Base-by-base conservation (phyloP, 2,329 filamentous ascomycete species). In the Sporothrix pallida region DNA sequence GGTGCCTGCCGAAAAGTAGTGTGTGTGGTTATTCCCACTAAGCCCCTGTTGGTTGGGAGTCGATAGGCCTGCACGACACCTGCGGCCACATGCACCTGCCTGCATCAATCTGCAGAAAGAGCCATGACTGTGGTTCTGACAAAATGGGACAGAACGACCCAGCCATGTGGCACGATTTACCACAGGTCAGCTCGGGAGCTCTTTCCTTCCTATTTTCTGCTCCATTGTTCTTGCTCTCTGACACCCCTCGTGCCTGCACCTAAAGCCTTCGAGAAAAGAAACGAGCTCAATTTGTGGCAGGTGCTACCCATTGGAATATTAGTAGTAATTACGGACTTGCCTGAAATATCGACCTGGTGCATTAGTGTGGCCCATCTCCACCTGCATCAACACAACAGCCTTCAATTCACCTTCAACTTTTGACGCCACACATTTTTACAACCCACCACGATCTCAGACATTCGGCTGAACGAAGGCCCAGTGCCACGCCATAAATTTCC, bases 301-400 rank as follows among this genome's bases (percentile, higher is more conserved):
- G 65, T 17, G 26, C 65, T 52, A 52, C 65, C 65, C 46, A 48
- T 17, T 31, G 42, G 9, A 48, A 37, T 26, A 13, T 10, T 15
- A 15, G 44, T 10, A 26, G 46, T 23, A 23, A 26, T 48, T 3
- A 5, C 44, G 63, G 26, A 50, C 63, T 5, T 67, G 42, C 63
- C 63, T 42, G 44, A 26, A 46, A 48, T 15, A 10, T 46, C 17
- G 44, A 52, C 12, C 63, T 68, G 63, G 44, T 26, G 46, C 67
- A 44, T 58, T 70, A 58, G n/a, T 58, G 52, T 48, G 56, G 42
- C 20, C 56, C 46, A 65, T 52, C 46, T 54, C 70, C 70, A 42
- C 42, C 56, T 26, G 13, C 37, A 70, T 58, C 50, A n/a, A 52
- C 48, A 44, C 26, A 70, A 70, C 52, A 37, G 7, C 46, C 37